A percentile compares a stretch with the other conserved stretches of the same genome.
Evolutionary conservation across 2,329 filamentous ascomycete genomes (phyloP).

Genomic region (Fusarium sp.): DNA sequence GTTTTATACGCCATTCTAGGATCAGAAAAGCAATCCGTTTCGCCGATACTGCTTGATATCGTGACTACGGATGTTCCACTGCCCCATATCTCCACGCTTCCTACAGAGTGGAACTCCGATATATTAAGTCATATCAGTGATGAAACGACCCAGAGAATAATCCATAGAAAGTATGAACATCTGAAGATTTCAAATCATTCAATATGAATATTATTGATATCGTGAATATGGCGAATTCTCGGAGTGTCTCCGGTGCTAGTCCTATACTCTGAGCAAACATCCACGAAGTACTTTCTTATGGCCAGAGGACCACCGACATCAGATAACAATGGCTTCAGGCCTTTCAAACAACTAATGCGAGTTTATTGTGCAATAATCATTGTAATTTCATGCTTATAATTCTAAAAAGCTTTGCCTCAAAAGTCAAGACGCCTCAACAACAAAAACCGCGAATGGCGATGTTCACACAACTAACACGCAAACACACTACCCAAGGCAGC

Average conservation of each 20-base stretch:
- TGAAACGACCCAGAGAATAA: not conserved
- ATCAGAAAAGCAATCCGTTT: not conserved
- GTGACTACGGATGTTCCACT: not conserved
- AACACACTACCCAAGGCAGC: not conserved
- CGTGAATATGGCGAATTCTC: not conserved
- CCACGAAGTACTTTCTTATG: too few species aligned
- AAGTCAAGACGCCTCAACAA: not conserved
- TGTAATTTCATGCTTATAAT: not conserved
- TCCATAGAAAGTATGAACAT: accelerated
- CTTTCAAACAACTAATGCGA: not conserved
- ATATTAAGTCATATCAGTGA: not conserved
- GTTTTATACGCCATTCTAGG: not conserved
- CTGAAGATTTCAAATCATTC: accelerated
- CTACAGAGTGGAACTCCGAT: not conserved
- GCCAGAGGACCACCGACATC: too few species aligned
- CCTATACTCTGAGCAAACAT: not conserved
- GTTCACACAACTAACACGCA: not conserved
- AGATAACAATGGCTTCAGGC: not conserved
- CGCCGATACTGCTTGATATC: not conserved
- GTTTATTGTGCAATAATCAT: not conserved
- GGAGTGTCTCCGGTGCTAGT: constrained; percentile 4
- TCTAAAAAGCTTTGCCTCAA: not conserved
- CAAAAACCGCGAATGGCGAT: not conserved
- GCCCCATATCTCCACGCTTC: not conserved
- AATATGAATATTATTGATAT: accelerated